phyloP scores from a whole-genome alignment of 208 protist species.

The Herpetomonas muscarum region DNA sequence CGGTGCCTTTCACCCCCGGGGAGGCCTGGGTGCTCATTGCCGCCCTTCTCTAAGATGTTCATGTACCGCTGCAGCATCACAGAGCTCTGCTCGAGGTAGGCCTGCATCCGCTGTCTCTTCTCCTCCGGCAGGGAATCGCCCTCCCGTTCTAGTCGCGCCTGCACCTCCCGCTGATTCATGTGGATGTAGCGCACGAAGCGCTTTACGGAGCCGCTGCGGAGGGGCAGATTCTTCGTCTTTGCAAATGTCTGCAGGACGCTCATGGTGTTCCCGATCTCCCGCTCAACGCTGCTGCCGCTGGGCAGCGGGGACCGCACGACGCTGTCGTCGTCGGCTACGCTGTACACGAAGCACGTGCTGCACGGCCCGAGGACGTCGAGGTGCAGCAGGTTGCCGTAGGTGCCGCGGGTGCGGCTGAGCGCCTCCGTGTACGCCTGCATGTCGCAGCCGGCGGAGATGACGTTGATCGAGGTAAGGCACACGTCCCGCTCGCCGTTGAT shows the following conservation, averaged over 20 bases:
- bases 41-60: too few relatives aligned
- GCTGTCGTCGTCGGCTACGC: conserved; percentile 47
- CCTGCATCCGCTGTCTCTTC: too few relatives aligned
- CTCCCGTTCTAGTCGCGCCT: conserved; percentile 35
- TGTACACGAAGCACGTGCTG: conserved; percentile 68
- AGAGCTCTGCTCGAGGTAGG: too few relatives aligned
- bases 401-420: conserved; percentile 31
- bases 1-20: too few relatives aligned
- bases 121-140: conserved; percentile 9
- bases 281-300: conserved; percentile 1
- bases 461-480: conserved; percentile 64
- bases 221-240: conserved; percentile 51
- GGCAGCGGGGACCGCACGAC: conserved; percentile 8
- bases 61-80: too few relatives aligned
- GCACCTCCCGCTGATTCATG: conserved; percentile 35
- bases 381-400: conserved; percentile 67
- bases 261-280: conserved; percentile 29
- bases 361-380: conserved; percentile 65
- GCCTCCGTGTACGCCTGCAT: conserved; percentile 44
- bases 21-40: too few relatives aligned
- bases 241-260: conserved; percentile 45
- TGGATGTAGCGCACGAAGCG: conserved; percentile 73
- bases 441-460: conserved; percentile 52
- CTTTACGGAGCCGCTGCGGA: conserved; percentile 69
- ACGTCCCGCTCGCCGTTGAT: conserved; percentile 59